Evolutionary conservation across 129 eudicot species (phyloP).

Genomic region (Glebionis coronaria): DNA sequence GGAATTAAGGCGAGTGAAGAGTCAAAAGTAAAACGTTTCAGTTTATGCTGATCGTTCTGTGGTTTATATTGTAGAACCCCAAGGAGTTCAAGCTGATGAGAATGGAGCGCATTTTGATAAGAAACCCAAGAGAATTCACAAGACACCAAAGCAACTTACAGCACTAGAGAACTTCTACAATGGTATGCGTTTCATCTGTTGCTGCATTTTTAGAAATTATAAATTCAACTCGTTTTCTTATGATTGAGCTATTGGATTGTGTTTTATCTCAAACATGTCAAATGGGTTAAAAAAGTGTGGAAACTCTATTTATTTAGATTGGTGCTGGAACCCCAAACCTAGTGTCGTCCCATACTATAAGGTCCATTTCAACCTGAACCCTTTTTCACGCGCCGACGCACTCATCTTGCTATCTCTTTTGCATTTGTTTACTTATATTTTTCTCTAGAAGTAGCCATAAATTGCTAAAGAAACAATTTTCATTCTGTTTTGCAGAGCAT

Average conservation of each 20-base stretch:
- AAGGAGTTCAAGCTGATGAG: slow-evolving; percentile 53
- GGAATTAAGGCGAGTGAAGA: background rate
- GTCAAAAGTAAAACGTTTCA: background rate
- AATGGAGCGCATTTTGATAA: slow-evolving; percentile 54
- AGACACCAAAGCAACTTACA: slow-evolving; percentile 67
- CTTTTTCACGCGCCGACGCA: too few species aligned
- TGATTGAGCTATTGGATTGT: background rate
- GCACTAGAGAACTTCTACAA: slow-evolving; percentile 77
- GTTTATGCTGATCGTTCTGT: slow-evolving; percentile 22
- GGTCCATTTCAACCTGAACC: too few species aligned
- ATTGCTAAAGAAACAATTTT: background rate
- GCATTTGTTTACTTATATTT: background rate
- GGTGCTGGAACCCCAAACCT: too few species aligned
- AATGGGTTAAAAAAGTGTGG: too few species aligned
- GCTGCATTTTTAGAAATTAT: slow-evolving; percentile 9
- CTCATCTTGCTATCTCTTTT: background rate
- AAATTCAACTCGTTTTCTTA: background rate
- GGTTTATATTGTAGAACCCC: slow-evolving; percentile 35
- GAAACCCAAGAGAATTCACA: slow-evolving; percentile 65
- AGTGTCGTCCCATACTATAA: too few species aligned
- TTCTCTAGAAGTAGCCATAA: background rate
- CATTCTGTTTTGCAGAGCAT: slow-evolving; percentile 53
- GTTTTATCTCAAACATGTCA: background rate
- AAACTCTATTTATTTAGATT: too few species aligned
- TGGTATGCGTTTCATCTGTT: slow-evolving; percentile 42